These are phyloP conservation scores for Myriangium duriaei DNA, from an alignment of 2,329 filamentous ascomycete species.

Conservation along the genomic window DNA sequence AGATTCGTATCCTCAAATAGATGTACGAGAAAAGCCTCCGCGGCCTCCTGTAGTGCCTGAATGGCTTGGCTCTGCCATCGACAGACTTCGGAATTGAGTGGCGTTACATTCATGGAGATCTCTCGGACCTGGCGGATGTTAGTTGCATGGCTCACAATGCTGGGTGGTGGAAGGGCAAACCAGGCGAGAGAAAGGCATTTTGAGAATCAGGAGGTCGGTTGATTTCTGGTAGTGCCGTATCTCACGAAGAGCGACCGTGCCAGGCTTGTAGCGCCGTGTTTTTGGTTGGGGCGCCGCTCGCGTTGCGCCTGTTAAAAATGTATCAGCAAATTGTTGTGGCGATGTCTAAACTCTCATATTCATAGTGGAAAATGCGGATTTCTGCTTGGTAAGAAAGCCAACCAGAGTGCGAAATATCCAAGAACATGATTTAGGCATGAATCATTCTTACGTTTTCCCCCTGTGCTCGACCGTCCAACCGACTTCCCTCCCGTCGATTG, in stretches of 20 bases:
- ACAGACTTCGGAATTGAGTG: slow-evolving; percentile 48
- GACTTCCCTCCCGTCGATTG: slow-evolving; percentile 4
- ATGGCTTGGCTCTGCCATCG: slow-evolving; percentile 98
- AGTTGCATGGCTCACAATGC: neutral
- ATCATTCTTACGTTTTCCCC: too few relatives aligned
- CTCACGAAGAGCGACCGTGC: slow-evolving; percentile 94
- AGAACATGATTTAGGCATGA: too few relatives aligned
- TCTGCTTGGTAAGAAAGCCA: too few relatives aligned
- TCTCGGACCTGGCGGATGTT: slow-evolving; percentile 53
- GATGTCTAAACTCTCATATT: too few relatives aligned
- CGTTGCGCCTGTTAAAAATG: too few relatives aligned
- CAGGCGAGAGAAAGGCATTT: slow-evolving; percentile 94
- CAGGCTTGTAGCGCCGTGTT: slow-evolving; percentile 36
- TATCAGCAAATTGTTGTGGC: too few relatives aligned
- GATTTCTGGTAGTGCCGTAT: slow-evolving; percentile 98
- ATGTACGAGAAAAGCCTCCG: slow-evolving; percentile 96
- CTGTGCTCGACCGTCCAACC: slow-evolving; percentile 16
- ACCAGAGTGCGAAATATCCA: too few relatives aligned
- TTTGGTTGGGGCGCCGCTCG: slow-evolving; percentile 12
- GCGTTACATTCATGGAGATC: slow-evolving; percentile 93
- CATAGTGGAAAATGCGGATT: too few relatives aligned
- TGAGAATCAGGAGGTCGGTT: slow-evolving; percentile 90
- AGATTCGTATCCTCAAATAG: slow-evolving; percentile 98
- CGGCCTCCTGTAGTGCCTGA: slow-evolving; percentile 92
- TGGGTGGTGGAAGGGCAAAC: slow-evolving; percentile 28